Base-by-base conservation (phyloP, 768 basidiomycete genomes). In the Albatrellus ellisii region DNA sequence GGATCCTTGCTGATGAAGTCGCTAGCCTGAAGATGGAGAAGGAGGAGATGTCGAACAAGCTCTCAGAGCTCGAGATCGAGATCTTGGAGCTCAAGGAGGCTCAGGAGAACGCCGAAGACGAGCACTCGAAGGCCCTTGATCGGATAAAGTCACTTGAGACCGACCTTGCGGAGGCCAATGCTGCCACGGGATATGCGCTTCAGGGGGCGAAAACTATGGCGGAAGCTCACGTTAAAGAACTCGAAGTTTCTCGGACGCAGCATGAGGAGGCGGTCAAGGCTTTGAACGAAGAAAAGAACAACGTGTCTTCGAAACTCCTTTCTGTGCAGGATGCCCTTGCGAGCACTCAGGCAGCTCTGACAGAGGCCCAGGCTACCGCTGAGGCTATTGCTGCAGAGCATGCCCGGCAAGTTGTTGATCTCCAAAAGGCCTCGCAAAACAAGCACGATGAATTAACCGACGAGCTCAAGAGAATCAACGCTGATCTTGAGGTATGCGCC, bases 61-160 rank as follows among this genome's bases (percentile, higher is more conserved):
- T 88, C 4, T 84, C 82, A 0, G 86, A 90, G 52, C 65, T 87
- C 20, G 87, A 90, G 62, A 62, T 90, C 38, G 84, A 89, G 55
- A 69, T 87, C 31, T 58, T 88, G 44, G 86, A 89, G 60, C 53
- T 79, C 46, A 83, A 70, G 57, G 86, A 90, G 55, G 64, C 64
- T 31, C 72, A 74, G 46, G 86, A 88, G 50, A 59, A 59, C 15
- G 62, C 68, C 5, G 77, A 81, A 51, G 84, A 85, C 42, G 69
- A 69, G 24, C 72, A 68, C 38, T 63, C 61, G 35, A 62, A 63
- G 45, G 56, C 68, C 9, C 52, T 69, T 28, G 57, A 61, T 9
- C 69, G 61, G 35, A 61, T 82, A 24, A 67, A 70, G 46, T 48
- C 52, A 8, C 56, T 79, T 33, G 75, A 83, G 54, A 67, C 63